Conservation (phyloP, 1,284 basidiomycete species). For the Golubevia sp. region DNA sequence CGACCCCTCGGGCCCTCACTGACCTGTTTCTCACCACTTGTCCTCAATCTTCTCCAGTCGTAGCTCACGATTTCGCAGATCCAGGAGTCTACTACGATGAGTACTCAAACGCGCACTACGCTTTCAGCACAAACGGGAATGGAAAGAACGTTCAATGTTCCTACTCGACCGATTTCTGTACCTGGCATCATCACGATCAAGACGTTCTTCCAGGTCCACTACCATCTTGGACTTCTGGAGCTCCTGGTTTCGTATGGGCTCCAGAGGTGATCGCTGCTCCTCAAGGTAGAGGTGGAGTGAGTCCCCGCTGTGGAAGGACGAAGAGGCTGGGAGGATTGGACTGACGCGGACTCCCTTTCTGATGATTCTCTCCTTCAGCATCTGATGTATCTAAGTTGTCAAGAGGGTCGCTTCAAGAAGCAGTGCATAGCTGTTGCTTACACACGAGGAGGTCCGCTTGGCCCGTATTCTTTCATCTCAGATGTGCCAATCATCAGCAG, state of each 20-base stretch:
- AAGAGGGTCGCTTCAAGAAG: slow-evolving; percentile 22
- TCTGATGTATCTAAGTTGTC: slow-evolving; percentile 38
- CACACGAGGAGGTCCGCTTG: slow-evolving; percentile 18
- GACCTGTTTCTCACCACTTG: not conserved
- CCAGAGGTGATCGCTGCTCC: slow-evolving; percentile 38
- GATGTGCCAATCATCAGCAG: slow-evolving; percentile 29
- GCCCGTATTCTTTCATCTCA: slow-evolving; percentile 33
- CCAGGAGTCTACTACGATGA: slow-evolving; percentile 36
- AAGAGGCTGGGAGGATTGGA: not conserved
- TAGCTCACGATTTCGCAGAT: slow-evolving; percentile 36
- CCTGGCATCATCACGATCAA: slow-evolving; percentile 27
- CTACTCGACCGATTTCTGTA: slow-evolving; percentile 33
- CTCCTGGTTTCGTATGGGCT: slow-evolving; percentile 33
- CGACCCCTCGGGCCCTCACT: not conserved
- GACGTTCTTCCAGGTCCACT: slow-evolving; percentile 36
- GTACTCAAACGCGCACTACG: slow-evolving; percentile 21
- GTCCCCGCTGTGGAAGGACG: not conserved
- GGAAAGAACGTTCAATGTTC: slow-evolving; percentile 37
- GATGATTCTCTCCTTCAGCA: not conserved
- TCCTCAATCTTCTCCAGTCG: slow-evolving; percentile 9
- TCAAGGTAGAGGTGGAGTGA: slow-evolving; percentile 11
- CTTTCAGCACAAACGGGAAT: slow-evolving; percentile 35
- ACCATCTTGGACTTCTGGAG: slow-evolving; percentile 22
- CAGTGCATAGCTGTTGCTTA: slow-evolving; percentile 44
- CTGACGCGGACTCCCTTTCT: not conserved